Evolutionary conservation across 192 early-diverging fungal genomes (phyloP), one percentile per base, ranked within the genome.

Genomic region (Linnemannia zychae): DNA sequence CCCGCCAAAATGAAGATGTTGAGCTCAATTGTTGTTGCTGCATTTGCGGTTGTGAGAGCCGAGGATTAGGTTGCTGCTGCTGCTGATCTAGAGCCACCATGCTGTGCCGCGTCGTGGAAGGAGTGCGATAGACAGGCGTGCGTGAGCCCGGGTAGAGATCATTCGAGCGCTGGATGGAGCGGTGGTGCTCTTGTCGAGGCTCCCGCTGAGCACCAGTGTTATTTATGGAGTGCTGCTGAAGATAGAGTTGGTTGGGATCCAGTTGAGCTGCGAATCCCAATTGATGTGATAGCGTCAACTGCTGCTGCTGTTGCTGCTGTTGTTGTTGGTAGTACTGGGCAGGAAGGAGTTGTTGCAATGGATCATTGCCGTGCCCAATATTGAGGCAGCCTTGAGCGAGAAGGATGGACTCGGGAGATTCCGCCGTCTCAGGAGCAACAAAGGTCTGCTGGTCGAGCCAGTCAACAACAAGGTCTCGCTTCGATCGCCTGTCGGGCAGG

Each of bases 121-220:
- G 11, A 24, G 57, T 13, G 24, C 0, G n/a, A 63, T 63, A 63
- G 12, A 63, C 24, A 28, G 57, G 31, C 28, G 57, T 31, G 28
- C 57, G 24, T 36, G 77, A 65, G 68, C 77, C 77, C 52, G 46
- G 46, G 34, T 67, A 60, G 7, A 36, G 48, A 31, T 70, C 67
- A n/a, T 47, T 52, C 24, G 34, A 28, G n/a, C 33, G 46, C 12
- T 34, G 66, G 77, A 69, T 71, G 22, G 57, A 28, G 22, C 57
- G 77, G 66, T n/a, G 46, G 28, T 48, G 78, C 57, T 73, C 60
- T 57, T 74, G 79, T 24, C 65, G 79, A 16, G 71, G 79, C 49
- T 80, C 79, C 79, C 72, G 46, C 47, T 80, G 79, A 80, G 67
- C 79, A 44, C 36, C 78, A 47, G 38, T 78, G 72, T 57, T 72